These are phyloP conservation scores for Parietaria judaica DNA, from an alignment of 306 rosid species.

Conservation along the genomic window DNA sequence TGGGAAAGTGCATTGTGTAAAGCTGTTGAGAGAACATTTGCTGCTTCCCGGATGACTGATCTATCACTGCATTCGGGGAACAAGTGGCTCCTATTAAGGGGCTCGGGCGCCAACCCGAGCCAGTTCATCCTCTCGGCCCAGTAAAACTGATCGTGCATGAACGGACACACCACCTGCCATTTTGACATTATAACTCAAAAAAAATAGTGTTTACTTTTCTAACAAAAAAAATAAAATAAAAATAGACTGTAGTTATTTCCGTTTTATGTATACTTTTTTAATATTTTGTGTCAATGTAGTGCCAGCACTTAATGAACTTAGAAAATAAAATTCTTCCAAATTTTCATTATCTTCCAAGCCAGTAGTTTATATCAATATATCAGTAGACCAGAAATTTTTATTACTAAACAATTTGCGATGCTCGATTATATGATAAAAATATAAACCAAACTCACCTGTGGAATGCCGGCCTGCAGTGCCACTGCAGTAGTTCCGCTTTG, in stretches of 20 bases:
- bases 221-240: too few species aligned
- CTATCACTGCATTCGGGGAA: conserved; percentile 46
- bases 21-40: conserved; percentile 40
- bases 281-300: too few species aligned
- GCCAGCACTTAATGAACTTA: too few species aligned
- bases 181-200: background rate
- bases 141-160: conserved; percentile 71
- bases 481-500: conserved; percentile 81
- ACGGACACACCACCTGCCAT: conserved; percentile 72
- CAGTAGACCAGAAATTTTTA: too few species aligned
- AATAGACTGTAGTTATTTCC: too few species aligned
- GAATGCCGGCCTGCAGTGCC: conserved; percentile 63
- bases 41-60: conserved; percentile 40
- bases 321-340: too few species aligned
- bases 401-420: too few species aligned
- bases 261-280: too few species aligned
- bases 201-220: too few species aligned
- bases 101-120: conserved; percentile 84
- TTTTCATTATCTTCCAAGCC: too few species aligned
- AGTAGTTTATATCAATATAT: too few species aligned
- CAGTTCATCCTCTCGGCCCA: conserved; percentile 89
- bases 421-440: too few species aligned
- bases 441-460: conserved; percentile 48
- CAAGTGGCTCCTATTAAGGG: conserved; percentile 47
- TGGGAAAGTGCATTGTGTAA: conserved; percentile 51